Evolutionary conservation across 495 filamentous ascomycete genomes (phyloP), one percentile per base, ranked within the genome.

Genomic region (Podospora australis): DNA sequence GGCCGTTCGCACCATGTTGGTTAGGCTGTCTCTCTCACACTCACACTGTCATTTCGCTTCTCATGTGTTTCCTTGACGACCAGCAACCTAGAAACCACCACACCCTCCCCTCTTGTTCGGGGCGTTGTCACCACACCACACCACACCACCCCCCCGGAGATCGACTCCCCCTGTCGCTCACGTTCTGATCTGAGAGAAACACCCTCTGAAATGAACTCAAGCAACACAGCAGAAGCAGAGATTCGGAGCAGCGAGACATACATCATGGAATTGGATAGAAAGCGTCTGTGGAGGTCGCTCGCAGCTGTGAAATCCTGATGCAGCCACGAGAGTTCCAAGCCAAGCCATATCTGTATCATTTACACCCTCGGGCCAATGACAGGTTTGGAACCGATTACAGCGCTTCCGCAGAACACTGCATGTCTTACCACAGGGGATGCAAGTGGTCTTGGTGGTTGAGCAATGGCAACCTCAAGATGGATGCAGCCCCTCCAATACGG

Each of bases 1-100:
- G n/a, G n/a, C n/a, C n/a, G n/a, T n/a, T n/a, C n/a, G n/a, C n/a
- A n/a, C n/a, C n/a, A n/a, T n/a, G n/a, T n/a, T n/a, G n/a, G n/a
- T n/a, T 28, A 36, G n/a, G 22, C 29, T 38, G 38, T 30, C 44
- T 32, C 34, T 39, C 20, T 14, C 21, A 22, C 39, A 32, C 44
- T 14, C 23, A 53, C 54, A 58, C 55, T 52, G 55, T 58, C 48
- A 58, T 58, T 58, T 55, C 55, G 50, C 42, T 50, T 56, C 28
- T 30, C n/a, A n/a, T 39, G 24, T 52, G 29, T 41, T 23, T 34
- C 17, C 36, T 36, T 22, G 38, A 49, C 26, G 47, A 30, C 22
- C 42, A 28, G 24, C 39, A 32, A 23, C n/a, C 34, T n/a, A 6
- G 11, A 19, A 42, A 19, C 19, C 20, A 40, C 38, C 38, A 40